These are phyloP conservation scores for Saturnispora besseyi DNA, from an alignment of 805 yeast species.

Conservation along the genomic window DNA sequence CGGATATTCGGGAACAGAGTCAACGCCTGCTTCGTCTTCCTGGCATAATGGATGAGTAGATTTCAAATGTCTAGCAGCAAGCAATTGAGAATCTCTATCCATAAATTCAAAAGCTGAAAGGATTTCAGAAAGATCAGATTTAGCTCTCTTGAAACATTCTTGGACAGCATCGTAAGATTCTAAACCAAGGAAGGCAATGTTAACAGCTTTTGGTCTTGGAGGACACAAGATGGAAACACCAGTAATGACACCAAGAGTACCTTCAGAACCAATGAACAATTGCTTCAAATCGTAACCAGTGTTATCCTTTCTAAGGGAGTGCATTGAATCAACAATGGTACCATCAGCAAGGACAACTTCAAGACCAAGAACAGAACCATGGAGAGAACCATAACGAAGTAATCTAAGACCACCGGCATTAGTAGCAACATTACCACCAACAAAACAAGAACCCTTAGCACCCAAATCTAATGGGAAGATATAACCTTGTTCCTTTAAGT, in stretches of 20 bases:
- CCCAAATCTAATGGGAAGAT: constrained; percentile 92
- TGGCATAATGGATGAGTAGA: constrained; percentile 57
- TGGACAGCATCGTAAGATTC: constrained; percentile 78
- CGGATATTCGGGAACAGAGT: constrained; percentile 49
- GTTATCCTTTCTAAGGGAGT: constrained; percentile 85
- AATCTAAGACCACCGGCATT: constrained; percentile 94
- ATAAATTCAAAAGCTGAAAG: constrained; percentile 90
- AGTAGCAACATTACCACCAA: constrained; percentile 92
- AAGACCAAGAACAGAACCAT: constrained; percentile 83
- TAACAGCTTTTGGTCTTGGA: constrained; percentile 73
- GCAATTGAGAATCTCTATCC: constrained; percentile 63
- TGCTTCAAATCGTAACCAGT: constrained; percentile 94
- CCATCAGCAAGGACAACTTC: constrained; percentile 94
- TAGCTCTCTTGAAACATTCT: constrained; percentile 69
- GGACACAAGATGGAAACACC: constrained; percentile 88
- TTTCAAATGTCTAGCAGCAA: constrained; percentile 54
- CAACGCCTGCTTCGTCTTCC: constrained; percentile 46
- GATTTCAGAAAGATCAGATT: constrained; percentile 71
- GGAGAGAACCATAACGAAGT: constrained; percentile 82
- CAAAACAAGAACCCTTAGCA: constrained; percentile 93
- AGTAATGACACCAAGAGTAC: constrained; percentile 84
- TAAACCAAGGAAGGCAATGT: constrained; percentile 83
- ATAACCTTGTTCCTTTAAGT: constrained; percentile 69
- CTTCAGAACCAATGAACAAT: constrained; percentile 88
- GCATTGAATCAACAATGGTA: constrained; percentile 66